These are phyloP conservation scores for Calonectria naviculata DNA, from an alignment of 2,329 filamentous ascomycete genomes.

Conservation along the genomic window DNA sequence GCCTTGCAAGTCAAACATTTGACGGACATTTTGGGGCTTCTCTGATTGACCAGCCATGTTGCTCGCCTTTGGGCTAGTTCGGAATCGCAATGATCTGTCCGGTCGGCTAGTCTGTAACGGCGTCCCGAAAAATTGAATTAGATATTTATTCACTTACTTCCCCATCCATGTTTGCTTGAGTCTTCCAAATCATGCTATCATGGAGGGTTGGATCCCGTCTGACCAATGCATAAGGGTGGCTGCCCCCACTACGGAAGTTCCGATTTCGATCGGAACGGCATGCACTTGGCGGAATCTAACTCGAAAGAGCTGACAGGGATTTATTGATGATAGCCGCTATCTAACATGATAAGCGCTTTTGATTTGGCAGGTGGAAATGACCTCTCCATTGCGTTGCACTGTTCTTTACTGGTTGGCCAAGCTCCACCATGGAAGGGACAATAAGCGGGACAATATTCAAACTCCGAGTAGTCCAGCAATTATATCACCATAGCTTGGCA, in stretches of 20 bases:
- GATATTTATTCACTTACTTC: background rate
- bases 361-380: background rate
- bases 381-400: no score
- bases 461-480: no score
- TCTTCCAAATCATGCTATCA: background rate
- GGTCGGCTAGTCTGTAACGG: background rate
- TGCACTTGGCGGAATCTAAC: background rate
- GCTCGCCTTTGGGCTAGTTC: background rate
- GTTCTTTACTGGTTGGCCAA: no score
- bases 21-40: background rate
- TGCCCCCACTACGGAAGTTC: background rate
- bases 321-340: no score
- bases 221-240: background rate
- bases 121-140: background rate
- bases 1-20: background rate
- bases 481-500: no score
- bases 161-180: background rate
- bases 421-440: no score
- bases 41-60: background rate
- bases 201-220: background rate
- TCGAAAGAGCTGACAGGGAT: background rate
- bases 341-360: background rate
- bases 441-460: no score
- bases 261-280: background rate
- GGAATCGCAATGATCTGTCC: background rate